A percentile compares a stretch with the other conserved stretches of the same genome.
These are phyloP conservation scores for Corchorus capsularis DNA, from an alignment of 345 rosid species.

Conservation along the genomic window DNA sequence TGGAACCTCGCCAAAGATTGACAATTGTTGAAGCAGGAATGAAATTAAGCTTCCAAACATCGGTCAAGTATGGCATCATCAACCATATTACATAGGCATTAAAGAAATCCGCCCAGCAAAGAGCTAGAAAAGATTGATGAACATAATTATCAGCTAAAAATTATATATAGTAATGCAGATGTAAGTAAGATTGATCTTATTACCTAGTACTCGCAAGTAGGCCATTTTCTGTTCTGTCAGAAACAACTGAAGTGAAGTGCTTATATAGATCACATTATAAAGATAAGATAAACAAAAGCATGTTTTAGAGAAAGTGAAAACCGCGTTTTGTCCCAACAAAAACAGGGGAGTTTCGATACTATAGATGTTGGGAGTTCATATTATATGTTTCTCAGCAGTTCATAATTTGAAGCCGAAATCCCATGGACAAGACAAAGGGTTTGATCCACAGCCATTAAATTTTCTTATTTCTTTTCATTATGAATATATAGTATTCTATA, in stretches of 20 bases:
- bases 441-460: not conserved
- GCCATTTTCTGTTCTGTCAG: too few species aligned
- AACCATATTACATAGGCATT: conserved; percentile 15
- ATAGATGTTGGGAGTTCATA: too few species aligned
- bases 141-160: too few species aligned
- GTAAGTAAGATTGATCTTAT: too few species aligned
- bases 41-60: conserved; percentile 26
- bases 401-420: too few species aligned
- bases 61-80: conserved; percentile 28
- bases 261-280: not conserved
- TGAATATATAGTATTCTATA: too few species aligned
- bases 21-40: conserved; percentile 25
- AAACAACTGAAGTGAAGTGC: too few species aligned
- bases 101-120: not conserved
- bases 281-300: not conserved
- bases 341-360: too few species aligned
- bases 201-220: too few species aligned
- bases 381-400: too few species aligned
- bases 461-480: not conserved
- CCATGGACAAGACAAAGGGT: too few species aligned
- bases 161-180: too few species aligned
- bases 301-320: not conserved
- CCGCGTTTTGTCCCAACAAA: not conserved
- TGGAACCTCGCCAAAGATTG: conserved; percentile 22
- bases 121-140: not conserved